Percentiles rank a stretch among this genome's conserved stretches.
phyloP scores from a whole-genome alignment of 2,329 filamentous ascomycete genomes.

The Nannizziopsis arthrosporioides region DNA sequence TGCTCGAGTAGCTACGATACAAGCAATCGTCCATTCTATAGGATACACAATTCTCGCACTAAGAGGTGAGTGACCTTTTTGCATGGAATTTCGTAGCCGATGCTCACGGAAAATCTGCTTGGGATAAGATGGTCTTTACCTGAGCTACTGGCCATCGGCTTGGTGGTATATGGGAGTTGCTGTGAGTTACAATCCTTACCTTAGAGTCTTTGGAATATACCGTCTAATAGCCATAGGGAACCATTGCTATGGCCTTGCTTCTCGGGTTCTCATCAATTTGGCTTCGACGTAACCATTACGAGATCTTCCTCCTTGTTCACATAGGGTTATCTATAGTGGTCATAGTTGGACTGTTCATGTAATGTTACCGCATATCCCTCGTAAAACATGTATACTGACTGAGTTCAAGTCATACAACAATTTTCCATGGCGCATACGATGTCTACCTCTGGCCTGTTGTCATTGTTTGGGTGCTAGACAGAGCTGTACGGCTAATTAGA shows the following conservation, averaged over 20 bases:
- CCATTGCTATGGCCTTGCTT: constrained; percentile 27
- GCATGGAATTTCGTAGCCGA: neutral
- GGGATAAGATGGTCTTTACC: constrained; percentile 11
- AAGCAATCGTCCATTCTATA: constrained; percentile 52
- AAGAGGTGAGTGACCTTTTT: constrained; percentile 2
- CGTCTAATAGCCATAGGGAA: constrained; percentile 16
- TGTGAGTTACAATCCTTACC: constrained; percentile 13
- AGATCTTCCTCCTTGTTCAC: constrained; percentile 32
- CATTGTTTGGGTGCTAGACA: constrained; percentile 38
- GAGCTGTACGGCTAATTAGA: constrained; percentile 30
- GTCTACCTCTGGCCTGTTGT: constrained; percentile 39
- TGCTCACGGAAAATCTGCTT: neutral
- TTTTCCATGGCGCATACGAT: constrained; percentile 37
- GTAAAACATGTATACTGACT: constrained; percentile 3
- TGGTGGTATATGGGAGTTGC: constrained; percentile 20
- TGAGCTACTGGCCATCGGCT: constrained; percentile 12
- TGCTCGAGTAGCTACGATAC: constrained; percentile 49
- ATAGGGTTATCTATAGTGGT: constrained; percentile 28
- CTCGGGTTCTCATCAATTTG: constrained; percentile 34
- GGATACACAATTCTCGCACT: constrained; percentile 40
- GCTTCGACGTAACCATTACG: constrained; percentile 35
- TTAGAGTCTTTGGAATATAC: neutral
- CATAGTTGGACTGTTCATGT: constrained; percentile 36
- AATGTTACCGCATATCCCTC: constrained; percentile 13
- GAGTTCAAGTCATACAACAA: constrained; percentile 31